Evolutionary conservation across 1,139 yeast species (phyloP).

Genomic region (Zygoascus meyerae): DNA sequence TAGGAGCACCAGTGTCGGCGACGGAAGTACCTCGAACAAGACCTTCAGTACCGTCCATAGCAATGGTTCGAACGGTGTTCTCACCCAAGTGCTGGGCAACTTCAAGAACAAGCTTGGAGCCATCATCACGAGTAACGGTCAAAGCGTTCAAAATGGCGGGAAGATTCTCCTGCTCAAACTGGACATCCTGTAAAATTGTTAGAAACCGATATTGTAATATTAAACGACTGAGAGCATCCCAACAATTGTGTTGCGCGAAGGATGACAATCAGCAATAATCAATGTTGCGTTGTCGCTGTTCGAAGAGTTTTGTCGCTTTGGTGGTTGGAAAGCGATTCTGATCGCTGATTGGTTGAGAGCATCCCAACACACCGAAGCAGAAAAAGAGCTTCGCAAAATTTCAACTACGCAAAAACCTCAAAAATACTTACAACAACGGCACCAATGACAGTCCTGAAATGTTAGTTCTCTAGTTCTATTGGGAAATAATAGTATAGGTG

Average conservation of each 20-base stretch:
- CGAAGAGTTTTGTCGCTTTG: neutral
- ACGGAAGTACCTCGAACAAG: slow-evolving; percentile 95
- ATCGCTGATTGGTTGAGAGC: slow-evolving; percentile 15
- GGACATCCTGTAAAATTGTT: slow-evolving; percentile 55
- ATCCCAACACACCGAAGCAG: slow-evolving; percentile 4
- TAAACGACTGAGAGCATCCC: no score
- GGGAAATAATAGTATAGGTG: neutral
- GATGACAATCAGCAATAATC: neutral
- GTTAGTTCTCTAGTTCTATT: slow-evolving; percentile 2
- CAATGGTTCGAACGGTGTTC: slow-evolving; percentile 99
- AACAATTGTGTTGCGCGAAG: no score
- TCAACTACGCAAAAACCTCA: neutral
- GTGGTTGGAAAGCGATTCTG: slow-evolving; percentile 5
- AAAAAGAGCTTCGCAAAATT: slow-evolving; percentile 4
- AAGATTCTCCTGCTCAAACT: slow-evolving; percentile 93
- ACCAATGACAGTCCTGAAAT: slow-evolving; percentile 90
- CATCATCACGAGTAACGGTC: slow-evolving; percentile 64
- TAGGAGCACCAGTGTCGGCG: slow-evolving; percentile 95
- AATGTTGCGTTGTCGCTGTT: neutral
- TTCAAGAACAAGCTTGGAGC: slow-evolving; percentile 79
- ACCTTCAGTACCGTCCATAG: slow-evolving; percentile 99
- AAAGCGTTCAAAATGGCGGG: slow-evolving; percentile 98
- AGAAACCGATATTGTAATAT: no score
- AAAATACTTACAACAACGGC: slow-evolving; percentile 68
- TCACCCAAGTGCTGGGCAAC: slow-evolving; percentile 99